phyloP scores from a whole-genome alignment of 2,329 filamentous ascomycete species.

The Chaetomium strumarium region DNA sequence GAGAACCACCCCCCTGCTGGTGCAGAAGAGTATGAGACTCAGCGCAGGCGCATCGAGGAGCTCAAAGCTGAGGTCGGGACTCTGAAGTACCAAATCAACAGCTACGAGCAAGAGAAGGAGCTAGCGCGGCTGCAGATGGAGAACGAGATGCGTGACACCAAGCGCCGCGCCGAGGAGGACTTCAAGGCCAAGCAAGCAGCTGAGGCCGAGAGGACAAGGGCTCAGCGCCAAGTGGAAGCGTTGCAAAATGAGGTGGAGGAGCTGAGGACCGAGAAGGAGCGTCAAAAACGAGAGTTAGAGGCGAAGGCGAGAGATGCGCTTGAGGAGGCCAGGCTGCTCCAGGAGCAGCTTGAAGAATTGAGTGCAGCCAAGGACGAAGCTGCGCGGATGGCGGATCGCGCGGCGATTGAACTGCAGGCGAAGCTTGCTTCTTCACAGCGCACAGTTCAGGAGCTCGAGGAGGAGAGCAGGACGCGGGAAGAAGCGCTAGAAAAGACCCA shows the following conservation, averaged over 20 bases:
- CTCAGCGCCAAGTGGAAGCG: constrained; percentile 44
- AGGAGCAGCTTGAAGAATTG: constrained; percentile 77
- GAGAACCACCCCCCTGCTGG: constrained; percentile 55
- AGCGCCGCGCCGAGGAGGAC: constrained; percentile 78
- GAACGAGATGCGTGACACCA: constrained; percentile 74
- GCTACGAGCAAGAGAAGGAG: constrained; percentile 81
- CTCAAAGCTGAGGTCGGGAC: constrained; percentile 86
- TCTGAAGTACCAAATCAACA: constrained; percentile 80
- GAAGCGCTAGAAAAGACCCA: constrained; percentile 55
- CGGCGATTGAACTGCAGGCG: constrained; percentile 48
- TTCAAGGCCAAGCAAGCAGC: constrained; percentile 61
- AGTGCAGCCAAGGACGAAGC: constrained; percentile 60
- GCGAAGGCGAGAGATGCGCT: constrained; percentile 63
- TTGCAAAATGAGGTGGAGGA: constrained; percentile 47
- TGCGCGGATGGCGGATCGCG: constrained; percentile 54
- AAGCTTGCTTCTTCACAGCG: constrained; percentile 43
- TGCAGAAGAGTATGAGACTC: constrained; percentile 53
- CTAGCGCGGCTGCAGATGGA: constrained; percentile 72
- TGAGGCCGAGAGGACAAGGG: constrained; percentile 49
- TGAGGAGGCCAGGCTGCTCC: constrained; percentile 65
- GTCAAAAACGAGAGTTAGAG: constrained; percentile 60
- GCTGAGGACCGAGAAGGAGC: constrained; percentile 43
- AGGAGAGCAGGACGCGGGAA: constrained; percentile 52
- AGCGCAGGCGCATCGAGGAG: constrained; percentile 60
- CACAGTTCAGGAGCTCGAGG: constrained; percentile 51